These are phyloP conservation scores for Sideroxylon spinosum DNA, from an alignment of 179 eudicot species.

Conservation along the genomic window DNA sequence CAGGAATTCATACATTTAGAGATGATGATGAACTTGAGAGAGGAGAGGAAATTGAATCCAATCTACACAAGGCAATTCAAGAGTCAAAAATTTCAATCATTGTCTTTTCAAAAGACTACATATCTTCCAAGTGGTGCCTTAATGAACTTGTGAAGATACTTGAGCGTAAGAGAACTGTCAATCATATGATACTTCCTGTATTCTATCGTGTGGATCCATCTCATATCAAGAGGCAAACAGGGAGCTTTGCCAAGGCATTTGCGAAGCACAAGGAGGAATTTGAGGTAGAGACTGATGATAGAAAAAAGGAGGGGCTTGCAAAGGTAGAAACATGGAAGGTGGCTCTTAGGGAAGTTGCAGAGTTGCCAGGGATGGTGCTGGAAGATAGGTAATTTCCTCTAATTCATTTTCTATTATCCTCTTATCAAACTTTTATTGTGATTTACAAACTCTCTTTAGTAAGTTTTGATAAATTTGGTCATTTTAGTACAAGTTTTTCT, in stretches of 20 bases:
- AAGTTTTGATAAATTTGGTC: too few relatives aligned
- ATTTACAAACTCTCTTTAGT: too few relatives aligned
- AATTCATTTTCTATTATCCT: background rate
- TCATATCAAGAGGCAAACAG: slow-evolving; percentile 2
- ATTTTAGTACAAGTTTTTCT: too few relatives aligned
- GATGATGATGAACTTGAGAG: slow-evolving; percentile 7
- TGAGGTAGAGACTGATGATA: background rate
- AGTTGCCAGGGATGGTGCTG: background rate
- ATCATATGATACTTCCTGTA: slow-evolving; percentile 3
- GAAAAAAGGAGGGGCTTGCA: background rate
- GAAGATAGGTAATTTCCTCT: slow-evolving; percentile 10
- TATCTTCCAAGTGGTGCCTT: slow-evolving; percentile 17
- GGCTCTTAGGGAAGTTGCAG: slow-evolving; percentile 12
- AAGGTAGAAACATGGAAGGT: slow-evolving; percentile 15
- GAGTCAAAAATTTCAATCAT: slow-evolving; percentile 10
- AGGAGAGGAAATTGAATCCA: slow-evolving; percentile 3
- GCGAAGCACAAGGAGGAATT: background rate
- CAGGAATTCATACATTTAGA: slow-evolving; percentile 14
- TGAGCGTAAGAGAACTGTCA: background rate
- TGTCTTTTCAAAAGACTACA: slow-evolving; percentile 11
- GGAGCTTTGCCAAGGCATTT: background rate
- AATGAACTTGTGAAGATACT: slow-evolving; percentile 16
- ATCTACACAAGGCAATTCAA: slow-evolving; percentile 10
- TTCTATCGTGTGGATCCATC: slow-evolving; percentile 8
- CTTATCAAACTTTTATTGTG: too few relatives aligned